phyloP scores from a whole-genome alignment of 163 green algal species.

The Chloromonas sp. region DNA sequence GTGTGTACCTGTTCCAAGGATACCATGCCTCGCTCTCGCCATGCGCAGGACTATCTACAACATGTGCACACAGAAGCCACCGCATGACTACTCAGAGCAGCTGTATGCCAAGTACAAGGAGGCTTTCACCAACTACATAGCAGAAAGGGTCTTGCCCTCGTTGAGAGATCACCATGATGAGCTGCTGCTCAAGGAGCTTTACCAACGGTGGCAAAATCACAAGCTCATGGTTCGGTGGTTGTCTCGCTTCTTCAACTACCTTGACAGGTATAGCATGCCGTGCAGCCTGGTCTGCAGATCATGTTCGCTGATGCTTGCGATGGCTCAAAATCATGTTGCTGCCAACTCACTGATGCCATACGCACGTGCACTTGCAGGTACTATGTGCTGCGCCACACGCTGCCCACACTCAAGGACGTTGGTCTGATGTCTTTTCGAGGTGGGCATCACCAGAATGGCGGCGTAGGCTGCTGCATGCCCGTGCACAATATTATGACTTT shows the following conservation, averaged over 20 bases:
- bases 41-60: slow-evolving; percentile 91
- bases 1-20: background rate
- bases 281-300: background rate
- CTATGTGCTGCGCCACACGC: slow-evolving; percentile 88
- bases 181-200: slow-evolving; percentile 87
- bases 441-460: slow-evolving; percentile 17
- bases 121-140: slow-evolving; percentile 88
- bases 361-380: slow-evolving; percentile 61
- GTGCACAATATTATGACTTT: too few relatives aligned
- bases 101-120: slow-evolving; percentile 91
- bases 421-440: slow-evolving; percentile 78
- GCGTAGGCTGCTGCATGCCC: too few relatives aligned
- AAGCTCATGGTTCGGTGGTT: slow-evolving; percentile 98
- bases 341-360: too few relatives aligned
- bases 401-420: slow-evolving; percentile 86
- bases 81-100: slow-evolving; percentile 93
- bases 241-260: slow-evolving; percentile 97
- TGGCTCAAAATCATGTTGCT: too few relatives aligned
- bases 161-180: slow-evolving; percentile 80
- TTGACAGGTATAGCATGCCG: slow-evolving; percentile 71
- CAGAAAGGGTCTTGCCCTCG: slow-evolving; percentile 76
- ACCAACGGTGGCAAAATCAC: slow-evolving; percentile 91
- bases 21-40: background rate
- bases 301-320: too few relatives aligned
- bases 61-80: slow-evolving; percentile 99